phyloP scores from a whole-genome alignment of 163 green algal species.

The Scenedesmus sp. region DNA sequence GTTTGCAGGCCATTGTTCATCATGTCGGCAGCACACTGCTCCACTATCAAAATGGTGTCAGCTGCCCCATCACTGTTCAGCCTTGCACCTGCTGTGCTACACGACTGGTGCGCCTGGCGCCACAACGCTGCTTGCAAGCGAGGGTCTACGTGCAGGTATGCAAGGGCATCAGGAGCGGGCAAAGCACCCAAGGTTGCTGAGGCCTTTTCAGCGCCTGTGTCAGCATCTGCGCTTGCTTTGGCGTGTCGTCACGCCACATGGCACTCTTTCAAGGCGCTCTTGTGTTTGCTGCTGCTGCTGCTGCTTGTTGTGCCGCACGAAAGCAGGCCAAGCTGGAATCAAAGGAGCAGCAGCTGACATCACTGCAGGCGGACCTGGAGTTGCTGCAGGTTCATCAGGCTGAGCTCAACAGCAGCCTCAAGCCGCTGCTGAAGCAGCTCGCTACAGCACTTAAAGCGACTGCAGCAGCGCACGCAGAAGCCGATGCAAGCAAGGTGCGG shows the following conservation, averaged over 20 bases:
- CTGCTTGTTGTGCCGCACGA: neutral
- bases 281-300: too few species aligned
- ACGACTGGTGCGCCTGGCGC: too few species aligned
- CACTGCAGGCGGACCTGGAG: neutral
- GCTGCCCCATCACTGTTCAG: too few species aligned
- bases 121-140: too few species aligned
- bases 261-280: too few species aligned
- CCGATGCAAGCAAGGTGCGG: neutral
- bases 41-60: too few species aligned
- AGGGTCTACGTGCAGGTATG: too few species aligned
- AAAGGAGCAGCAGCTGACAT: neutral
- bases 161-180: too few species aligned
- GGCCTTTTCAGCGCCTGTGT: neutral
- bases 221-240: neutral
- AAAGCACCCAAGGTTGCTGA: neutral
- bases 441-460: neutral
- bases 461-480: slow-evolving; percentile 11
- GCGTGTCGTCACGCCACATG: too few species aligned
- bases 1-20: neutral
- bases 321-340: neutral
- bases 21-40: too few species aligned
- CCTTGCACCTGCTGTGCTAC: too few species aligned
- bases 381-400: neutral
- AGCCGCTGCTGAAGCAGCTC: neutral
- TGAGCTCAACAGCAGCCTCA: slow-evolving; percentile 19